phyloP scores from a whole-genome alignment of 2,329 filamentous ascomycete genomes.

The Cladosporium sp. region DNA sequence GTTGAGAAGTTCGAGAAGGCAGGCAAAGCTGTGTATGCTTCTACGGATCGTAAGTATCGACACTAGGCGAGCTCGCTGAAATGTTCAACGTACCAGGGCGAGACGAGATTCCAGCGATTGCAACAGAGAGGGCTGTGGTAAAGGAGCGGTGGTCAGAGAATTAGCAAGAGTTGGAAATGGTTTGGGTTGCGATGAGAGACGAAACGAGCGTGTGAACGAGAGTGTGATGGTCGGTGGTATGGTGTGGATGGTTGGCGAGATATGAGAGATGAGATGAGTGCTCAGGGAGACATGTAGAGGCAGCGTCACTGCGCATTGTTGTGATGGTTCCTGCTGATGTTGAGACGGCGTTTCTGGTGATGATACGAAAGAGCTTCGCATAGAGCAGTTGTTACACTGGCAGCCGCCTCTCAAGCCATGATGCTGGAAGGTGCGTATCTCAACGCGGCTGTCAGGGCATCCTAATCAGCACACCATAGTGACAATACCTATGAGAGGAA shows the following conservation, averaged over 20 bases:
- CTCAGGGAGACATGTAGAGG: not conserved
- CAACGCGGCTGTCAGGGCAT: too few relatives aligned
- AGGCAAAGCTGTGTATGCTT: not conserved
- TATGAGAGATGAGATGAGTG: constrained; percentile 4
- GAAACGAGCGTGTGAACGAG: constrained; percentile 19
- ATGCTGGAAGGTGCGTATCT: not conserved
- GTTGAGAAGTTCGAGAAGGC: not conserved
- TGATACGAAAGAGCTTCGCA: constrained; percentile 7
- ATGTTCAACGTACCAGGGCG: not conserved
- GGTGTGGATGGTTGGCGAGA: constrained; percentile 1
- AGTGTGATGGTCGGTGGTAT: constrained; percentile 15
- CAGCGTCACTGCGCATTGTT: constrained; percentile 5
- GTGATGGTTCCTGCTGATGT: constrained; percentile 13
- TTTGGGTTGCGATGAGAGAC: constrained; percentile 24
- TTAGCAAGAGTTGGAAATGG: constrained; percentile 35
- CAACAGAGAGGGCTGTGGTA: not conserved
- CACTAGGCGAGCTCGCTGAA: not conserved
- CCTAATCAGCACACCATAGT: too few relatives aligned
- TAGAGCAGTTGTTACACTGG: not conserved
- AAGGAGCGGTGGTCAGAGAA: constrained; percentile 1
- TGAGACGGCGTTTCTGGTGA: not conserved
- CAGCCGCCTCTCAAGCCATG: not conserved
- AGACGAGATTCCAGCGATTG: not conserved
- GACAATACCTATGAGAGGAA: too few relatives aligned
- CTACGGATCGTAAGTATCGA: not conserved